These are phyloP conservation scores for Hondaea fermentalgiana DNA, from an alignment of 108 stramenopile species.

Conservation along the genomic window DNA sequence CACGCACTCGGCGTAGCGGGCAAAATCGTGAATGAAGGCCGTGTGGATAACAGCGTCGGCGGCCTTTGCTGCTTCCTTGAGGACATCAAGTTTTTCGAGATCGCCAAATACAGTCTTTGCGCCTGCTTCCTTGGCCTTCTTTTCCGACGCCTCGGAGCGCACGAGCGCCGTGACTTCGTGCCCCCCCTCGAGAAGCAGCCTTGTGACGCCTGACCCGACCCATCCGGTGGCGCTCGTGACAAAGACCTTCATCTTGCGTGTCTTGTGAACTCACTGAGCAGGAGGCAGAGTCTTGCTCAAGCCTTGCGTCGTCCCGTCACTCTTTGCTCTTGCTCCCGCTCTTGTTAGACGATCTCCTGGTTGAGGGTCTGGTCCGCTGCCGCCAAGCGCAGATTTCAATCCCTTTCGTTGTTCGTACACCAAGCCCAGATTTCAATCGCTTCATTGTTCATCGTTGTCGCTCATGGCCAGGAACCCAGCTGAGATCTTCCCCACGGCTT, in stretches of 20 bases:
- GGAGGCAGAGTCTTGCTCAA: too few species aligned
- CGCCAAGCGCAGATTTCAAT: too few species aligned
- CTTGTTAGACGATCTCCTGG: too few species aligned
- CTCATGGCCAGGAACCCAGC: too few species aligned
- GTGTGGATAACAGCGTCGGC: constrained; percentile 16
- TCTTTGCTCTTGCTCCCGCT: too few species aligned
- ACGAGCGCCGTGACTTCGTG: constrained; percentile 7
- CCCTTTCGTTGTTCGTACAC: too few species aligned
- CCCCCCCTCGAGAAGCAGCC: background rate
- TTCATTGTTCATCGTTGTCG: too few species aligned
- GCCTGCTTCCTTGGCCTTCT: background rate
- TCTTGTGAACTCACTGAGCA: too few species aligned
- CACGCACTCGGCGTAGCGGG: background rate
- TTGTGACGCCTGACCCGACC: background rate
- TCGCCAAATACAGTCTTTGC: background rate
- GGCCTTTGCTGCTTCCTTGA: background rate
- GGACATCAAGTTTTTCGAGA: background rate
- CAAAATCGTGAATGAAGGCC: background rate
- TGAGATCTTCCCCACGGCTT: too few species aligned
- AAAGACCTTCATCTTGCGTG: background rate
- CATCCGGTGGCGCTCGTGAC: background rate
- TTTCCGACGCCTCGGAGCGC: background rate
- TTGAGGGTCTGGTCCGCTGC: too few species aligned
- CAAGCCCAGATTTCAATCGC: too few species aligned
- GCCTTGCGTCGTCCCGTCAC: too few species aligned